Conservation (phyloP, 2,329 filamentous ascomycete genomes). For the Diaporthe sp. region DNA sequence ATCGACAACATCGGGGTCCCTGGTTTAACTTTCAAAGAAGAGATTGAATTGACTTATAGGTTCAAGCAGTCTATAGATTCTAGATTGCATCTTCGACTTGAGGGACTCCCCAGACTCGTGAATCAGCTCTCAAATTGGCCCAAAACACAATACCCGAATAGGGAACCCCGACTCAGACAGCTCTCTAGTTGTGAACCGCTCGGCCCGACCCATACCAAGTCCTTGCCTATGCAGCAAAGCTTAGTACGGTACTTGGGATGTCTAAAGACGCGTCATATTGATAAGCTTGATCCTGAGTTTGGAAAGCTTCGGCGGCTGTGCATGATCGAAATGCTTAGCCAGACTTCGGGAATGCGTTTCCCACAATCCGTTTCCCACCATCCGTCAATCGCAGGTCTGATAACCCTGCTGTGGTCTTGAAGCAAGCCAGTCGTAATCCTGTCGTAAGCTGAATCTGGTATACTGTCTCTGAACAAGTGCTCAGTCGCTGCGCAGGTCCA, state of each 20-base stretch:
- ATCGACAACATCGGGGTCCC: neutral
- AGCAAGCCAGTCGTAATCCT: conserved; percentile 9
- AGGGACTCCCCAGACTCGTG: too few relatives aligned
- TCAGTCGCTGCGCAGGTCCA: neutral
- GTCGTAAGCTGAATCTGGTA: neutral
- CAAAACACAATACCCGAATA: neutral
- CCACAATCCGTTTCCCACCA: neutral
- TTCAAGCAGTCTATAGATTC: neutral
- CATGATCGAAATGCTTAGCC: neutral
- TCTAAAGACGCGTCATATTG: conserved; percentile 7
- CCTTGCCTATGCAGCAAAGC: neutral
- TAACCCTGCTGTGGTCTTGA: neutral
- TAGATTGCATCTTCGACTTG: neutral
- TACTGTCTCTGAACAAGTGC: neutral
- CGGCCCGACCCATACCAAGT: neutral
- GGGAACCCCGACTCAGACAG: too few relatives aligned
- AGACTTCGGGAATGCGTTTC: neutral
- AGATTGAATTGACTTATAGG: neutral
- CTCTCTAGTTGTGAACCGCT: neutral
- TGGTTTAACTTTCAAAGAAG: neutral
- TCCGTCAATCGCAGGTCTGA: neutral
- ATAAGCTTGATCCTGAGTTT: neutral
- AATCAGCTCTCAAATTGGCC: neutral
- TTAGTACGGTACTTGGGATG: neutral
- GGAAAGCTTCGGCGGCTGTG: conserved; percentile 7